Conservation (phyloP, 2,329 filamentous ascomycete species). For the Clonostachys solani region DNA sequence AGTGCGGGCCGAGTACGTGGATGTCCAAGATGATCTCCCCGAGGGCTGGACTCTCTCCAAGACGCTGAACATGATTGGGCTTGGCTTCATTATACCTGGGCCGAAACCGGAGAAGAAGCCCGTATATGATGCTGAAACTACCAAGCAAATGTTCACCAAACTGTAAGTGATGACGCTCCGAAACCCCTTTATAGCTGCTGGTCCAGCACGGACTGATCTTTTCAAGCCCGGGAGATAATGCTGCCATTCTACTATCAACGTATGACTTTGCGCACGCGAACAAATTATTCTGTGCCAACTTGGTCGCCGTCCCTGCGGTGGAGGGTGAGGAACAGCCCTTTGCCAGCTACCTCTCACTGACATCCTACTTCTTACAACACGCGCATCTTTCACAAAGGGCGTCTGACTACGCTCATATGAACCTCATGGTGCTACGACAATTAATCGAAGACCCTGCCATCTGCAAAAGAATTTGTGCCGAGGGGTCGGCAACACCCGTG, state of each 20-base stretch:
- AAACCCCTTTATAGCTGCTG: no score
- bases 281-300: slow-evolving; percentile 86
- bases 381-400: slow-evolving; percentile 78
- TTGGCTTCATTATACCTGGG: slow-evolving; percentile 70
- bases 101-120: slow-evolving; percentile 54
- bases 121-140: slow-evolving; percentile 70
- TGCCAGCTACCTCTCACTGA: slow-evolving; percentile 77
- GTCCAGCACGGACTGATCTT: slow-evolving; percentile 2
- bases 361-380: slow-evolving; percentile 91
- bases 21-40: slow-evolving; percentile 83
- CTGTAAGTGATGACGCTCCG: slow-evolving; percentile 51
- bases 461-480: slow-evolving; percentile 79
- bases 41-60: slow-evolving; percentile 83
- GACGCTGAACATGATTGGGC: slow-evolving; percentile 79
- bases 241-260: slow-evolving; percentile 74
- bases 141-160: slow-evolving; percentile 74
- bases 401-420: slow-evolving; percentile 79
- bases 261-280: slow-evolving; percentile 96
- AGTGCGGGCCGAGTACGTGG: slow-evolving; percentile 72
- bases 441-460: slow-evolving; percentile 80
- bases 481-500: slow-evolving; percentile 69
- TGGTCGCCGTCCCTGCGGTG: slow-evolving; percentile 62
- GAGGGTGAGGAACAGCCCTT: slow-evolving; percentile 71
- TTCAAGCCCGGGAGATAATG: slow-evolving; percentile 69
- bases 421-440: slow-evolving; percentile 79